Evolutionary conservation across 2,329 filamentous ascomycete species (phyloP).

Genomic region (Didymella keratinophila): DNA sequence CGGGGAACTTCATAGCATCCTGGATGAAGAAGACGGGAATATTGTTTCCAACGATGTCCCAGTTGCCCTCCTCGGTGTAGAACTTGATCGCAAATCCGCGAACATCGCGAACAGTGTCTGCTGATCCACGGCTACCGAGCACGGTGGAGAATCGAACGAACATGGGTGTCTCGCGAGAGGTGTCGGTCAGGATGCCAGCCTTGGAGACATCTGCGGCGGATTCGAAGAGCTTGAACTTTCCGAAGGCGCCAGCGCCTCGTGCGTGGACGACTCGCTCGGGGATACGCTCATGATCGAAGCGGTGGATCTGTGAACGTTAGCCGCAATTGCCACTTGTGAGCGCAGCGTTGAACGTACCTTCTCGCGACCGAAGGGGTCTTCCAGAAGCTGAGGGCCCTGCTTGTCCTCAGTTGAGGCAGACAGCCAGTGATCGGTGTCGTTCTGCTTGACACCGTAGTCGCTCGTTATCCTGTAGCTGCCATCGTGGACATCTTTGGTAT

Average conservation of each 20-base stretch:
- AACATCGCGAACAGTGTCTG: constrained; percentile 84
- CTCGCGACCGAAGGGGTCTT: constrained; percentile 76
- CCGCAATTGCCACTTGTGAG: neutral
- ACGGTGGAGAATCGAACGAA: constrained; percentile 83
- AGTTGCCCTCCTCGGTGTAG: constrained; percentile 80
- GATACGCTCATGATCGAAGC: constrained; percentile 79
- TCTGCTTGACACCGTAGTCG: constrained; percentile 78
- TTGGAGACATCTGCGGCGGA: constrained; percentile 68
- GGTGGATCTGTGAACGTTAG: constrained; percentile 64
- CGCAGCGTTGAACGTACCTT: constrained; percentile 61
- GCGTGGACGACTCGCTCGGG: constrained; percentile 74
- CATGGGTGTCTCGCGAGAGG: constrained; percentile 69
- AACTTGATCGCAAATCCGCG: constrained; percentile 81
- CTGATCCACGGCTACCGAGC: constrained; percentile 75
- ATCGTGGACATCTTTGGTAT: constrained; percentile 66
- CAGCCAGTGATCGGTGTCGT: constrained; percentile 80
- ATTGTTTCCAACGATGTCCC: constrained; percentile 77
- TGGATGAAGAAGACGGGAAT: constrained; percentile 81
- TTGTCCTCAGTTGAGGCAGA: constrained; percentile 68
- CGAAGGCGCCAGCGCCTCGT: constrained; percentile 69
- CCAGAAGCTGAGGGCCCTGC: constrained; percentile 72
- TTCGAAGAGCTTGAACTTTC: constrained; percentile 71
- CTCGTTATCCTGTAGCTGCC: constrained; percentile 70
- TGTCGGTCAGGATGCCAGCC: constrained; percentile 73
- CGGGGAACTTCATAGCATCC: constrained; percentile 77